Base-by-base conservation (phyloP, 495 filamentous ascomycete species). In the Paragyromitra xinjiangensis region DNA sequence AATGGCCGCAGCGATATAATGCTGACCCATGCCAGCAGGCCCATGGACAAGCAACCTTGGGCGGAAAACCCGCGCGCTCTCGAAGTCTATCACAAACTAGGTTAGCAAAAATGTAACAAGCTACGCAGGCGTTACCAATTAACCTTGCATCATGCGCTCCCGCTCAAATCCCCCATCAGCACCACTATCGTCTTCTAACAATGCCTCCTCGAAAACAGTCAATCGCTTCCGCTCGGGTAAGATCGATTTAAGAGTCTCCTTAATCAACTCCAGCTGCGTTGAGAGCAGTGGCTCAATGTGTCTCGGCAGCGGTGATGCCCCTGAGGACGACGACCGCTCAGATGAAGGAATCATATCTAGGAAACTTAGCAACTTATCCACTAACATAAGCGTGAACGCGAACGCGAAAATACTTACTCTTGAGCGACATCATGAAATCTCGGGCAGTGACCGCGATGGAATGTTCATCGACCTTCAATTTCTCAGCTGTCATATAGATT, bases 401-500 rank as follows among this genome's bases (percentile, higher is more conserved):
- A 42, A 37, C 29, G 29, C 3, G 29, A 42, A 50, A 7, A 29
- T 12, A 42, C 69, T 56, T 74, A 79, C 78, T 97, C 83, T 97
- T 97, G 82, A 96, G 88, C 0, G 96, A 95, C 24, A 97, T 86
- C 92, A 98, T 97, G 82, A 99, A 98, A 82, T 99, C 95, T 76
- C 94, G 94, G 14, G 96, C 92, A 29, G 90, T 89, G 67, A 98
- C 89, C 34, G 90, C 89, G 78, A 99, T 95, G 73, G 88, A 92
- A 64, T 89, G 88, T 0, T 94, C 92, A 80, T 98, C 91, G 69
- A 98, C 94, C 37, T 94, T 83, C 40, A 98, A 91, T 84, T 98
- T 98, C 82, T 96, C 88, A 79, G 92, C 89, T 0, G 95, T 95
- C 65, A 89, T 88, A 86, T 99, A 99, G 62, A 99, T 97, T 81